phyloP scores from a whole-genome alignment of 129 eudicot genomes.

The Tagetes patula region DNA sequence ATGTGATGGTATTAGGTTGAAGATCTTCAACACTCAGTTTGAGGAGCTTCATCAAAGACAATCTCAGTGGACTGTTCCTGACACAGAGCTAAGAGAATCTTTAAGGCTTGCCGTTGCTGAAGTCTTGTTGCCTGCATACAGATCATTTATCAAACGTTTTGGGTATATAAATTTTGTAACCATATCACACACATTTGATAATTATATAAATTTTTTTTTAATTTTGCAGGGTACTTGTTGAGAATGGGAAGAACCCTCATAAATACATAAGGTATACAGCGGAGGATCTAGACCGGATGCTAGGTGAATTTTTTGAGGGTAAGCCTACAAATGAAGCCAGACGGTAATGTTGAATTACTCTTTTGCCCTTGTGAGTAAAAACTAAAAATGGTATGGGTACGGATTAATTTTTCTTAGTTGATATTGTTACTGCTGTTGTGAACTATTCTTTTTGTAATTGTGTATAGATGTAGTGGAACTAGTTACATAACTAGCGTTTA shows the following conservation, averaged over 20 bases:
- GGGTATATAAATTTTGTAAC: conserved; percentile 31
- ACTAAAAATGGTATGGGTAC: conserved; percentile 20
- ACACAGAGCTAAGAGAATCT: conserved; percentile 91
- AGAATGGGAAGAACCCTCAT: conserved; percentile 87
- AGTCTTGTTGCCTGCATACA: conserved; percentile 92
- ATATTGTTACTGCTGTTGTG: conserved; percentile 14
- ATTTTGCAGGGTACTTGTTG: conserved; percentile 75
- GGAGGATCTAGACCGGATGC: conserved; percentile 97
- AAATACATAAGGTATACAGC: conserved; percentile 87
- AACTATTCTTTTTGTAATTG: conserved; percentile 36
- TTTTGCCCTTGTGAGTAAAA: conserved; percentile 23
- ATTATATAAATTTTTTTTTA: neutral
- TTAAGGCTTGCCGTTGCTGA: conserved; percentile 97
- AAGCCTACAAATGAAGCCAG: conserved; percentile 72
- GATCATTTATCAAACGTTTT: conserved; percentile 94
- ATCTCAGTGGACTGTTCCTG: conserved; percentile 99
- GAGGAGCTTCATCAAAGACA: conserved; percentile 99
- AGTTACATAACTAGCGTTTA: conserved; percentile 17
- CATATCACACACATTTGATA: neutral
- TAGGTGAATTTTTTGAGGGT: conserved; percentile 93
- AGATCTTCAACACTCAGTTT: conserved; percentile 78
- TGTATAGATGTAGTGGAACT: conserved; percentile 27
- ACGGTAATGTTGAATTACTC: conserved; percentile 49
- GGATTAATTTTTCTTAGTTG: conserved; percentile 24
- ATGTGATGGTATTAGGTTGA: conserved; percentile 51